Evolutionary conservation across 176 grass and related monocot species (phyloP).

Genomic region (Metroxylon sagu): DNA sequence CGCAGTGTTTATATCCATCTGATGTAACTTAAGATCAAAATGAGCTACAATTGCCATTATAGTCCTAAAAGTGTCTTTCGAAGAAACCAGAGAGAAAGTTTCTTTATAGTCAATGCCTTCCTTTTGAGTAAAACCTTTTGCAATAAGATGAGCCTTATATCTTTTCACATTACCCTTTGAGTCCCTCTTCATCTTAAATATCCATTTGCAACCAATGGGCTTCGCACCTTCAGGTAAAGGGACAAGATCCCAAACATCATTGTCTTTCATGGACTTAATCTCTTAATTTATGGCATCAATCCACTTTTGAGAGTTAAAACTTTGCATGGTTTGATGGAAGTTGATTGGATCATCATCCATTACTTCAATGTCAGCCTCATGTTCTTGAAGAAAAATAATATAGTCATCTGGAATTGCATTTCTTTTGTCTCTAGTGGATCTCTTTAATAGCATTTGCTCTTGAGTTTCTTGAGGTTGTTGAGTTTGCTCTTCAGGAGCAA

Average conservation of each 20-base stretch:
- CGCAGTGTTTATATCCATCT: not conserved
- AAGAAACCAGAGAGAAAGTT: too few relatives aligned
- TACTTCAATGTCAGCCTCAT: not conserved
- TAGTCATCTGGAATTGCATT: not conserved
- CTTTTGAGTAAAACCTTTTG: not conserved
- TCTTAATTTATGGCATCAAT: not conserved
- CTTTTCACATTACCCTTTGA: not conserved
- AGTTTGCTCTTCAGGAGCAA: too few relatives aligned
- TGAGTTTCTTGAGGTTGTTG: too few relatives aligned
- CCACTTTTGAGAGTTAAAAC: not conserved
- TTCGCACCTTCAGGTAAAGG: too few relatives aligned
- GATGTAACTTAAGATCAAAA: too few relatives aligned
- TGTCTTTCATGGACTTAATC: not conserved
- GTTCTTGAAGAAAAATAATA: not conserved
- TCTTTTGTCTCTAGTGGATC: too few relatives aligned
- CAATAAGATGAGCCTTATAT: not conserved
- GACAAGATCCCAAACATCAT: too few relatives aligned
- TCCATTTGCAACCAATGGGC: too few relatives aligned
- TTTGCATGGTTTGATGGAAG: too few relatives aligned
- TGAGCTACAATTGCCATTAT: not conserved
- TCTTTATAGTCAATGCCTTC: not conserved
- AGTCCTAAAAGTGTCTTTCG: not conserved
- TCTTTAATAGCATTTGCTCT: too few relatives aligned
- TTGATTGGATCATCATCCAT: not conserved
- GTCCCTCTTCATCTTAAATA: too few relatives aligned